Evolutionary conservation across 164 flowering plant species (phyloP), one percentile per base, ranked within the genome.

Genomic region (Chloranthus sessilifolius): DNA sequence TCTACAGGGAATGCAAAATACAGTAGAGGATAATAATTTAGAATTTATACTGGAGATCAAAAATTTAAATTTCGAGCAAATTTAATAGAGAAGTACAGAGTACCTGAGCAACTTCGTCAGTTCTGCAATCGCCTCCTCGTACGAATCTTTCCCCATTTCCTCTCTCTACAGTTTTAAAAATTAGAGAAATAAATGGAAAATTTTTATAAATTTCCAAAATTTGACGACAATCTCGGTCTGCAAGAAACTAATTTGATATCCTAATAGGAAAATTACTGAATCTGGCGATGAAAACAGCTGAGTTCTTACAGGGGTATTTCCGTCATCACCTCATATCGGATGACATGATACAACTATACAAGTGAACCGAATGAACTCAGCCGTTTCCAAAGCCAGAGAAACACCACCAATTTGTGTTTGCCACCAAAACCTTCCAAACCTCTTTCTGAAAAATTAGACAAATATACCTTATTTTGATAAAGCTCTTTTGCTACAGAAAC

Each of bases 101-200:
- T 40, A 72, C 76, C 73, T 72, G 29, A 72, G 71, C 49, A 88
- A 88, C 56, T 83, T 78, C 64, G 62, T 55, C 36, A 88, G 74
- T n/a, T 61, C 78, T 20, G 63, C 76, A 55, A 88, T 65, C 47
- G 96, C 96, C 21, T 50, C 68, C 29, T 72, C 77, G 53, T 65
- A 65, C 26, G 67, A 45, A 3, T 43, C 64, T 7, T 43, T 52
- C 46, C 37, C 70, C 68, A 59, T 65, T 19, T 55, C 64, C 60
- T 70, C 70, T 28, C 42, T 70, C 81, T 76, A 71, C 60, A 41
- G 27, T 52, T 56, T 21, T 8, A n/a, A 35, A 23, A 39, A 15
- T 31, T 6, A 33, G 35, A 35, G 16, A 16, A 52, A 16, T 3
- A 19, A 23, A 34, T 3, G 35, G 14, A 50, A 25, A 12, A 33